These are phyloP conservation scores for Parastagonospora nodorum DNA, from an alignment of 2,329 filamentous ascomycete species.

Conservation along the genomic window DNA sequence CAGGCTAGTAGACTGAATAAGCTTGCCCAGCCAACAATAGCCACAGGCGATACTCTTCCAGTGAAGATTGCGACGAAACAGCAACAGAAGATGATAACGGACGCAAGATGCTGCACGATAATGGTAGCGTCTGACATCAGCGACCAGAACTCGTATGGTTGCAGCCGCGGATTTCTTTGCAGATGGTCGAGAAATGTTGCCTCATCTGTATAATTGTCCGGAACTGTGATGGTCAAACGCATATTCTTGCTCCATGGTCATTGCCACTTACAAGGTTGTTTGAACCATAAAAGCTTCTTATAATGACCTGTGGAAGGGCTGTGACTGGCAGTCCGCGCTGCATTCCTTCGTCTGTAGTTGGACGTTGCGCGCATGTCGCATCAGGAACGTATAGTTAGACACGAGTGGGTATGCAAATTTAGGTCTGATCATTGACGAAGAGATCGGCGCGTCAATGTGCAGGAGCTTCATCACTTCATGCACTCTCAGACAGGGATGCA, in stretches of 20 bases:
- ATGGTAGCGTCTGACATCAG: slow-evolving; percentile 93
- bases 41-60: slow-evolving; percentile 85
- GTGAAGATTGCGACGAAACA: slow-evolving; percentile 92
- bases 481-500: background rate
- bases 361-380: background rate
- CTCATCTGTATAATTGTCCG: slow-evolving; percentile 99
- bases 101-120: slow-evolving; percentile 95
- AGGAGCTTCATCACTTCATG: no score
- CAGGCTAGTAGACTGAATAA: slow-evolving; percentile 84
- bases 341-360: slow-evolving; percentile 43
- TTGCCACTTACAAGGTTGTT: slow-evolving; percentile 76
- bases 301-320: slow-evolving; percentile 71
- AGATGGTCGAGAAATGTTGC: slow-evolving; percentile 95
- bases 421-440: no score
- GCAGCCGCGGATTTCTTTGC: slow-evolving; percentile 88
- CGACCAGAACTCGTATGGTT: slow-evolving; percentile 98
- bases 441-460: no score
- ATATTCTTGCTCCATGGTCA: background rate
- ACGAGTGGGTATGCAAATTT: no score
- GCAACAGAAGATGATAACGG: slow-evolving; percentile 90
- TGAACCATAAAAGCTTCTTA: slow-evolving; percentile 98
- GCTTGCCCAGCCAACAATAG: slow-evolving; percentile 84
- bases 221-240: slow-evolving; percentile 60
- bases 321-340: slow-evolving; percentile 68
- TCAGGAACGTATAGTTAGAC: no score